Evolutionary conservation across 176 grass and related monocot species (phyloP).

Genomic region (Poa pratensis): DNA sequence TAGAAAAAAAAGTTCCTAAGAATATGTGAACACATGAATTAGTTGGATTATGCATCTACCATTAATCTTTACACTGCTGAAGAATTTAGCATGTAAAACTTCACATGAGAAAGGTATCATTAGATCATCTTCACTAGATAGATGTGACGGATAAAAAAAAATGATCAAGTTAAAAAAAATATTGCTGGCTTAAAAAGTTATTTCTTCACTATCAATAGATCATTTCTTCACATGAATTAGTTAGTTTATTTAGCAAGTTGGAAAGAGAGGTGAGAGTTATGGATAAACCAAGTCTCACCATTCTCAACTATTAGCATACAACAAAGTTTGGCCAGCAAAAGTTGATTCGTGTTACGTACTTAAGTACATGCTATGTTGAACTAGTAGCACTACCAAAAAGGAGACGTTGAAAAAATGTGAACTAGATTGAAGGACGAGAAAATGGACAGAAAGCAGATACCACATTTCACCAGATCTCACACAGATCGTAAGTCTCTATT

Average conservation of each 20-base stretch:
- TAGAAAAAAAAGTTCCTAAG: neutral
- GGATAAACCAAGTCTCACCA: neutral
- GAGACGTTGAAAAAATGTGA: neutral
- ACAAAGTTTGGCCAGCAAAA: neutral
- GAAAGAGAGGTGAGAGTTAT: neutral
- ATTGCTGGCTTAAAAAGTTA: neutral
- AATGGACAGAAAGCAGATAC: neutral
- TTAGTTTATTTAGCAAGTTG: neutral
- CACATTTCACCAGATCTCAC: neutral
- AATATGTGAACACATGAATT: slow-evolving; percentile 8
- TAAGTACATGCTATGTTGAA: neutral
- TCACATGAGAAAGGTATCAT: neutral
- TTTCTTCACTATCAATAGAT: too few relatives aligned
- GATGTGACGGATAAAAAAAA: neutral
- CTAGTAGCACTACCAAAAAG: neutral
- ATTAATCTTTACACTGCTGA: neutral
- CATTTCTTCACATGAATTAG: too few relatives aligned
- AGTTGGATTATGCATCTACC: slow-evolving; percentile 6
- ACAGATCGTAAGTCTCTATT: neutral
- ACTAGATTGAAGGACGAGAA: neutral
- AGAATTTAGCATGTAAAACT: neutral
- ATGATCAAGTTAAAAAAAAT: neutral
- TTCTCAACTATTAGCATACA: neutral
- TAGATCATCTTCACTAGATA: neutral
- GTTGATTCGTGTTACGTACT: neutral